Percentiles rank a stretch among this genome's conserved stretches.
phyloP scores from a whole-genome alignment of 148 eudicot genomes.

The Amaranthus cruentus region DNA sequence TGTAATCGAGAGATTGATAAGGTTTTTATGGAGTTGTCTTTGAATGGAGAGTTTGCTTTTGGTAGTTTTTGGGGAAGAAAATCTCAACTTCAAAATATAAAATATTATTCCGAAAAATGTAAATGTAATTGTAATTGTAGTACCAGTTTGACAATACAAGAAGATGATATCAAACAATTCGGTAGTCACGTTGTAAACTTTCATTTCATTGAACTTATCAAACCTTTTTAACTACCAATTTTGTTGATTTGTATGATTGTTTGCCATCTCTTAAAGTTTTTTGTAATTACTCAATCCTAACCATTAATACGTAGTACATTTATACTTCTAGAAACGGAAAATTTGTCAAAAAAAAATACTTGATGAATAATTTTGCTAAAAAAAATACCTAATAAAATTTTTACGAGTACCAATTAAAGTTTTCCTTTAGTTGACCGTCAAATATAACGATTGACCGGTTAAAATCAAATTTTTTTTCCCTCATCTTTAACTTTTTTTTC shows the following conservation, averaged over 20 bases:
- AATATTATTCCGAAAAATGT: slow-evolving; percentile 16
- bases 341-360: too few relatives aligned
- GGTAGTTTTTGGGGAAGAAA: slow-evolving; percentile 88
- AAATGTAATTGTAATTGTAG: slow-evolving; percentile 19
- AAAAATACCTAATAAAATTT: too few relatives aligned
- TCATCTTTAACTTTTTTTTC: too few relatives aligned
- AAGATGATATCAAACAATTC: slow-evolving; percentile 15
- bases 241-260: not conserved
- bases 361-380: too few relatives aligned
- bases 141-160: not conserved
- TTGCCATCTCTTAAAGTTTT: not conserved
- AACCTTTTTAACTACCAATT: slow-evolving; percentile 3
- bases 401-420: too few relatives aligned
- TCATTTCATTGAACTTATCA: slow-evolving; percentile 43
- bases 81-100: slow-evolving; percentile 14
- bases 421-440: too few relatives aligned
- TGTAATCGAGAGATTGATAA: slow-evolving; percentile 68
- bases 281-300: not conserved
- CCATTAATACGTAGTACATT: not conserved
- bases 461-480: too few relatives aligned
- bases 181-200: slow-evolving; percentile 29
- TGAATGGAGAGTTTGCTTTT: slow-evolving; percentile 74
- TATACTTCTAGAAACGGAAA: too few relatives aligned
- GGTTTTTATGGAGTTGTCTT: slow-evolving; percentile 56
- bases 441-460: too few relatives aligned